Evolutionary conservation across 352 stramenopile genomes (phyloP).

Genomic region (Globisporangium abappressorium): DNA sequence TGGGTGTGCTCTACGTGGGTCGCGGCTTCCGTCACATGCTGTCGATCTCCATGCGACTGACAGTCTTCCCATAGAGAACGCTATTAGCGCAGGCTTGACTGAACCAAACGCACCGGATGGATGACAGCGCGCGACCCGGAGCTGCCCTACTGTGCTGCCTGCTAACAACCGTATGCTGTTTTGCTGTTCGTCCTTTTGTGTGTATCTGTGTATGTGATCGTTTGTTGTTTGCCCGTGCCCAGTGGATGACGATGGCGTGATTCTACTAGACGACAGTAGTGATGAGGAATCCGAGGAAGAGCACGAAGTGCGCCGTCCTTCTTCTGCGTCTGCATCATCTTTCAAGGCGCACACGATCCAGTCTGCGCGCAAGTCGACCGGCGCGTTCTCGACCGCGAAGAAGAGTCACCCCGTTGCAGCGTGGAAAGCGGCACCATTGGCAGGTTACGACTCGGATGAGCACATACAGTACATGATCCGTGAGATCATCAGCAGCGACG

Average conservation of each 20-base stretch:
- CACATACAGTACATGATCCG: slow-evolving; percentile 17
- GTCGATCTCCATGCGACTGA: no score
- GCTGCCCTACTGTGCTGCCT: neutral
- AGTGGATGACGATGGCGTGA: slow-evolving; percentile 23
- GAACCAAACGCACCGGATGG: neutral
- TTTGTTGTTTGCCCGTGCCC: neutral
- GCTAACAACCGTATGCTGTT: neutral
- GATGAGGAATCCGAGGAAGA: slow-evolving; percentile 4
- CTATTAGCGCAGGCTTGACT: neutral
- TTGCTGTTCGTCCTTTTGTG: neutral
- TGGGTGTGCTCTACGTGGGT: no score
- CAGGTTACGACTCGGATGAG: slow-evolving; percentile 17
- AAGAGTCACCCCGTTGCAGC: slow-evolving; percentile 11
- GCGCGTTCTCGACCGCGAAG: neutral
- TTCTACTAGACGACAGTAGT: slow-evolving; percentile 19
- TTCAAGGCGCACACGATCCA: neutral
- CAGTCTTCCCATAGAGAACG: neutral
- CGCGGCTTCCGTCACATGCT: no score
- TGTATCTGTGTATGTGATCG: neutral
- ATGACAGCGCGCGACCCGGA: neutral
- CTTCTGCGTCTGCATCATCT: neutral
- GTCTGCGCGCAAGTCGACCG: slow-evolving; percentile 11
- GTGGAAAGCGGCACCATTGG: slow-evolving; percentile 5
- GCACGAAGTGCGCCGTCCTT: neutral
- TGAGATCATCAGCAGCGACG: slow-evolving; percentile 15